Base-by-base conservation (phyloP, 352 stramenopile genomes). In the Albugo candida region DNA sequence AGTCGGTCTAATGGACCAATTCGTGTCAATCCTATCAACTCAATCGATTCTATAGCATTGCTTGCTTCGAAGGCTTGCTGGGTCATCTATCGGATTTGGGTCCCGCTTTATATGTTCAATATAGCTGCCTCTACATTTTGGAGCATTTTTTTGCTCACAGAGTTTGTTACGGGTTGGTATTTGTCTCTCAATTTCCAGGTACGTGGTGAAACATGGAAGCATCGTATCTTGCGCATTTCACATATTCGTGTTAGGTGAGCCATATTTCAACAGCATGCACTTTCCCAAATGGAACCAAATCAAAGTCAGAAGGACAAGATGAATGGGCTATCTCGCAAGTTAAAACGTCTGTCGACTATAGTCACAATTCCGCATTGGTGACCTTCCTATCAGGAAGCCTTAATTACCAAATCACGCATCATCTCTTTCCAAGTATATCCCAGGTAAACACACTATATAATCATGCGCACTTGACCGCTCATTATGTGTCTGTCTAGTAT, bases 391-490 rank as follows among this genome's bases (percentile, higher is more conserved):
- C 88, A 34, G 93, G 91, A 51, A 94, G 81, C 51, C 70, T 98
- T 14, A 98, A 98, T 69, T 97, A 98, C 61, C 93, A 98, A 61
- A 86, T 97, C 55, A 94, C 94, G 52, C 77, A 91, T 62, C 78
- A 92, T 63, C 58, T 92, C 41, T 92, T 86, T 84, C 95, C 73
- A 48, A 94, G 72, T 47, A 91, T 70, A 87, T 95, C 83, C 76
- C 93, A 67, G 67, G 64, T 66, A 43, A 43, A 43, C 17, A 24
- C 17, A 10, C 8, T 43, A 10, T 24, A 43, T 43, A 8, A 8
- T 8, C 38, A 24, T 24, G 38, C 20, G 8, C 8, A 24, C 8
- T 8, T 43, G 3, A 24, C 17, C 20, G 38, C 17, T 43, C 3
- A 43, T 43, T 43, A 8, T 24, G 8, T 24, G 58, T 81, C 3